These are phyloP conservation scores for Poa annua DNA, from an alignment of 176 grass and related monocot genomes.

Conservation along the genomic window DNA sequence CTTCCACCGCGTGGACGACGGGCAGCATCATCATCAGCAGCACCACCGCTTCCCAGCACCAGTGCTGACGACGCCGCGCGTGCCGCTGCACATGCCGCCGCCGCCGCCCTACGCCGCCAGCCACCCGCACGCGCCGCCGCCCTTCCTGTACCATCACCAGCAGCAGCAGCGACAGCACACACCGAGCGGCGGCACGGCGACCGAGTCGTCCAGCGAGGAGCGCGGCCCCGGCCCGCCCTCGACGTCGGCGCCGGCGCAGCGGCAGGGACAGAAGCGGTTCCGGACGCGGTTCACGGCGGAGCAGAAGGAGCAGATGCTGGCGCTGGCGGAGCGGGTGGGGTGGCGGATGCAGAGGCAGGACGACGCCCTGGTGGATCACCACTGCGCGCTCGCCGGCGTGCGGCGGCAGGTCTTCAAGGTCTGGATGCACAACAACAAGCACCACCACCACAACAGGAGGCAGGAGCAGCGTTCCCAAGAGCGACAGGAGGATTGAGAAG, in stretches of 20 bases:
- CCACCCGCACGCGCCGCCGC: conserved; percentile 27
- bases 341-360: conserved; percentile 77
- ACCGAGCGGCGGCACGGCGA: conserved; percentile 63
- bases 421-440: conserved; percentile 99
- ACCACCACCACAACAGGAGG: conserved; percentile 50
- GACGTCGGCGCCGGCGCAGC: not conserved
- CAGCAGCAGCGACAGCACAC: not conserved
- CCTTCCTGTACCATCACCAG: conserved; percentile 40
- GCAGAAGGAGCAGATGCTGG: conserved; percentile 79
- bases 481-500: conserved; percentile 31
- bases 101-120: not conserved
- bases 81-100: conserved; percentile 42
- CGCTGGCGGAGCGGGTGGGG: conserved; percentile 69
- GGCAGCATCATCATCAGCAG: not conserved
- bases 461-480: no score
- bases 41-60: conserved; percentile 16
- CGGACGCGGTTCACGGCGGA: conserved; percentile 72
- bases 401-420: conserved; percentile 78
- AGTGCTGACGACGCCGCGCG: not conserved
- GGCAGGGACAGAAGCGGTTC: conserved; percentile 55
- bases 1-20: conserved; percentile 75
- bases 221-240: conserved; percentile 25
- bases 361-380: conserved; percentile 57
- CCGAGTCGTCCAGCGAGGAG: conserved; percentile 74
- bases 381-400: conserved; percentile 60